phyloP scores from a whole-genome alignment of 805 yeast species.

The Wickerhamomyces canadensis region DNA sequence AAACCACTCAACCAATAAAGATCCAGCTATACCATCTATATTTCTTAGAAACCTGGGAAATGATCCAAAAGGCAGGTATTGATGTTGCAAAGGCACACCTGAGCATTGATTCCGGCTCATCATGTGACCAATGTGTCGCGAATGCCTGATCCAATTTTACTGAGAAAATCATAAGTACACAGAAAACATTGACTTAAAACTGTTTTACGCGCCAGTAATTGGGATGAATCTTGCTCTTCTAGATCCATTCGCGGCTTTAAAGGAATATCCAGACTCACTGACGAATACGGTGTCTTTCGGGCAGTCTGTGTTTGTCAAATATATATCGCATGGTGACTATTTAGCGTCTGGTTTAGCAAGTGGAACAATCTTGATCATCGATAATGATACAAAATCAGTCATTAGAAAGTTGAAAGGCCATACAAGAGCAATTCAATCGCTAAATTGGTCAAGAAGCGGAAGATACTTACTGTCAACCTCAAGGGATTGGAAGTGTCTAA shows the following conservation, averaged over 20 bases:
- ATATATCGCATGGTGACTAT: conserved; percentile 76
- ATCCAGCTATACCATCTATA: too few relatives aligned
- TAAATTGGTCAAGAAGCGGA: conserved; percentile 73
- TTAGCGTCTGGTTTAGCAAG: conserved; percentile 73
- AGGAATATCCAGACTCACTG: conserved; percentile 86
- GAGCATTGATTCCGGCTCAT: too few relatives aligned
- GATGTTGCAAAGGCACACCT: too few relatives aligned
- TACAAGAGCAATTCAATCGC: conserved; percentile 62
- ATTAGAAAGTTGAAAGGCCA: conserved; percentile 60
- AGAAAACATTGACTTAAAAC: too few relatives aligned
- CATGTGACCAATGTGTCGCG: too few relatives aligned
- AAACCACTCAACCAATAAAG: too few relatives aligned
- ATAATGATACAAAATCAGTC: conserved; percentile 59
- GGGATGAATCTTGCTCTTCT: conserved; percentile 73
- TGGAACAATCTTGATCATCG: conserved; percentile 71
- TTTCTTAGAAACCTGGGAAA: too few relatives aligned
- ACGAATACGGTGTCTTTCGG: conserved; percentile 64
- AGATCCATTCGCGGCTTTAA: conserved; percentile 88
- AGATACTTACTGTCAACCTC: conserved; percentile 63
- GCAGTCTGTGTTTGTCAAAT: conserved; percentile 60
- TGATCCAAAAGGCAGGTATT: too few relatives aligned
- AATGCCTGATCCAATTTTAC: too few relatives aligned
- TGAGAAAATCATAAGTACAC: too few relatives aligned
- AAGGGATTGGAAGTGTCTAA: conserved; percentile 74
- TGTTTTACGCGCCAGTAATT: too few relatives aligned